Evolutionary conservation across 75 land plant genomes (phyloP), one percentile per base, ranked within the genome.

Genomic region (Cunninghamia lanceolata): DNA sequence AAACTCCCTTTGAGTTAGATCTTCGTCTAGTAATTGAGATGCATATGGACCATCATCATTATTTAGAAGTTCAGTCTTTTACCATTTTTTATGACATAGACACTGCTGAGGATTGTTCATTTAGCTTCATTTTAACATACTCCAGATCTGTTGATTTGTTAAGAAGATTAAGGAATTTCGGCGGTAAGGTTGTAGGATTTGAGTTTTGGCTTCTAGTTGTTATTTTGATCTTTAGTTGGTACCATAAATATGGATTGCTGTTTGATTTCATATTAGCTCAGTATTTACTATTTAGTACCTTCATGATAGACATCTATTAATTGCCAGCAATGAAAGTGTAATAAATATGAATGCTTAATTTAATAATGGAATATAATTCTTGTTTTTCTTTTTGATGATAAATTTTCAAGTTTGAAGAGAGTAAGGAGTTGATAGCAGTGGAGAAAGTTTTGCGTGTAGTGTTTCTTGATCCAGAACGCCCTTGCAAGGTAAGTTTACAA

Each of bases 361-460:
- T 79, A 43, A 16, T 43, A 25, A 28, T 43, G 13, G 30, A 79
- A 28, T 42, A 25, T 43, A 15, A 79, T 9, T 25, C 14, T 25
- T 71, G 34, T 71, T 11, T 71, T 30, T 71, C 35, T 43, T 40
- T 40, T 63, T 11, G 13, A 34, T 54, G 38, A 17, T 36, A 39
- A 17, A 47, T 35, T 46, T 43, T 35, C 19, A 87, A 97, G 97
- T 97, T 97, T 87, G 98, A 97, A 36, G 99, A 97, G 86, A 94
- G 93, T 43, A 94, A 92, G 88, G 99, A 97, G 87, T 85, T 87
- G 82, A 91, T 96, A 2, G 89, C 91, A 34, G 94, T 95, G 25
- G 97, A 95, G 93, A 93, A 89, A 71, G 92, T 95, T 39, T 86
- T 96, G 40, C 93, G 89, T 38, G 99, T 95, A 78, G 92, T 94